Percentiles rank a stretch among this genome's conserved stretches.
Evolutionary conservation across 352 stramenopile genomes (phyloP).

Genomic region (Pythium vanterpoolii): DNA sequence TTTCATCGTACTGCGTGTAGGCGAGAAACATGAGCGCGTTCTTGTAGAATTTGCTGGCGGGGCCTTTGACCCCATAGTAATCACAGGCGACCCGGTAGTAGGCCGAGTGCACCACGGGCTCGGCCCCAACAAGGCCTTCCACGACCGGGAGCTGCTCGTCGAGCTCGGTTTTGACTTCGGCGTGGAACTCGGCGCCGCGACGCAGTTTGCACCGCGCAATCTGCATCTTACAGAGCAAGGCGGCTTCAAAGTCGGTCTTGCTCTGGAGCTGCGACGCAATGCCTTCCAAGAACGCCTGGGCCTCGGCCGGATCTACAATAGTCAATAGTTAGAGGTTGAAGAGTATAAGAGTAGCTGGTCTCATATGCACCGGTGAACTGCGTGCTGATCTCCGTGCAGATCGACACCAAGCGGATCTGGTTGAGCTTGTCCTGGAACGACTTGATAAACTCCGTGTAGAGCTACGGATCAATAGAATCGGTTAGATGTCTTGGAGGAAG

Average conservation of each 20-base stretch:
- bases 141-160: slow-evolving; percentile 76
- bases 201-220: slow-evolving; percentile 72
- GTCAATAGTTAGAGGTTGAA: too few species aligned
- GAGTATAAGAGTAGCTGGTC: not conserved
- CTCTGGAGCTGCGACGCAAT: slow-evolving; percentile 51
- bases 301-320: slow-evolving; percentile 42
- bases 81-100: slow-evolving; percentile 92
- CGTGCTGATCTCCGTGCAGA: slow-evolving; percentile 88
- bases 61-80: slow-evolving; percentile 90
- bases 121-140: slow-evolving; percentile 76
- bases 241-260: slow-evolving; percentile 64
- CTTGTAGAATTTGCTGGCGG: slow-evolving; percentile 96
- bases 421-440: slow-evolving; percentile 96
- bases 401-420: slow-evolving; percentile 90
- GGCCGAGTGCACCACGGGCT: slow-evolving; percentile 90
- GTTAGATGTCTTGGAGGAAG: not conserved
- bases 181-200: slow-evolving; percentile 46
- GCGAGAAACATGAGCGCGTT: slow-evolving; percentile 95
- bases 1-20: slow-evolving; percentile 93
- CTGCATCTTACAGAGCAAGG: slow-evolving; percentile 76
- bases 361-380: slow-evolving; percentile 39
- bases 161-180: slow-evolving; percentile 62
- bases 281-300: slow-evolving; percentile 70
- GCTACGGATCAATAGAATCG: slow-evolving; percentile 22
- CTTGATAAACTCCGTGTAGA: slow-evolving; percentile 95